Conservation (phyloP, 306 rosid species). For the Alnus rubra region DNA sequence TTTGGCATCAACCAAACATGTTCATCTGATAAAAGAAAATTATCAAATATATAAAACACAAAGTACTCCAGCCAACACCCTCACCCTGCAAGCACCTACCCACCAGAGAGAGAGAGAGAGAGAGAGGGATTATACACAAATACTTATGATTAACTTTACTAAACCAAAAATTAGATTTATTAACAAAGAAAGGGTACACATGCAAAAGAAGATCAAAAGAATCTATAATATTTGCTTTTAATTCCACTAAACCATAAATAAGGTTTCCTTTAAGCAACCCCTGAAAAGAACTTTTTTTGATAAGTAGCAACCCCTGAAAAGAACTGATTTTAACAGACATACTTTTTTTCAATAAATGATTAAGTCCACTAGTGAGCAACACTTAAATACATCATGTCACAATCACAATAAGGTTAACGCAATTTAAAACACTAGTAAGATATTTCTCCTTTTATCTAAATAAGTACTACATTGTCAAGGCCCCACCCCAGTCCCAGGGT, state of each 20-base stretch:
- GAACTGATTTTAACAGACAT: neutral
- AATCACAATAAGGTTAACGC: neutral
- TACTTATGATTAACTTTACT: neutral
- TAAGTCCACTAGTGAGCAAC: neutral
- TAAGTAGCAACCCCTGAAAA: neutral
- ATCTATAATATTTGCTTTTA: neutral
- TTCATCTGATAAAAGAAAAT: neutral
- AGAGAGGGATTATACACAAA: neutral
- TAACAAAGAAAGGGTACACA: neutral
- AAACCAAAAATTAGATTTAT: neutral
- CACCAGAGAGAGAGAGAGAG: neutral
- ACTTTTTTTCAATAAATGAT: neutral
- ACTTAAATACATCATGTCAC: neutral
- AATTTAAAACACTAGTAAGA: neutral
- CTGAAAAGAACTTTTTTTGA: too few relatives aligned
- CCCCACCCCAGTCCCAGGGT: too few relatives aligned
- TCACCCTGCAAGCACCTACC: neutral
- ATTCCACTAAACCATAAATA: neutral
- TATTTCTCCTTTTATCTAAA: neutral
- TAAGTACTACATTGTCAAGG: neutral
- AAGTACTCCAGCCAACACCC: neutral
- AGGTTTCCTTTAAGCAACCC: neutral
- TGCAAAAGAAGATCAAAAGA: neutral
- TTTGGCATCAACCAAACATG: neutral
- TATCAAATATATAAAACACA: neutral